A percentile compares a stretch with the other conserved stretches of the same genome.
These are phyloP conservation scores for Nowakowskiella sp. DNA, from an alignment of 192 early-diverging fungal genomes.

Conservation along the genomic window DNA sequence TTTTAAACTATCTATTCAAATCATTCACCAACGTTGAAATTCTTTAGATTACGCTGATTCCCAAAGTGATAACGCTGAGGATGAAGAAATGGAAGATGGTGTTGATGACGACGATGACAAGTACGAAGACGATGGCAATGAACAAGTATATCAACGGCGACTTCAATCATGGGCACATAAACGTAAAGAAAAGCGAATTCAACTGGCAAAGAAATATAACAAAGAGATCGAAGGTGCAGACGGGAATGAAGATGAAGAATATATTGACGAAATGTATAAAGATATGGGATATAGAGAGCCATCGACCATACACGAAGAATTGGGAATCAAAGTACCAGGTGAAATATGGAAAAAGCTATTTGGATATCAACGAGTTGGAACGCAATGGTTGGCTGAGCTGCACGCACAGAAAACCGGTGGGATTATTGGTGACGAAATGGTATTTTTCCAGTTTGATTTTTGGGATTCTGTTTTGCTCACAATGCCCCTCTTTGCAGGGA, in stretches of 20 bases:
- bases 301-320: conserved; percentile 23
- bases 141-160: conserved; percentile 43
- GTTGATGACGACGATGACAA: conserved; percentile 15
- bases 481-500: conserved; percentile 40
- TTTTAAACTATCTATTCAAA: too few relatives aligned
- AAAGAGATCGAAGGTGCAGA: too few relatives aligned
- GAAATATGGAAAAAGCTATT: conserved; percentile 74
- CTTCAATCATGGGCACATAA: conserved; percentile 43
- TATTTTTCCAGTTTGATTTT: conserved; percentile 11
- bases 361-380: conserved; percentile 82
- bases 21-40: too few relatives aligned
- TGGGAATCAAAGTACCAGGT: conserved; percentile 56
- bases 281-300: conserved; percentile 21
- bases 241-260: conserved; percentile 38
- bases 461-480: background rate
- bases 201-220: conserved; percentile 18
- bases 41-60: background rate
- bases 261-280: conserved; percentile 34
- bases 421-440: conserved; percentile 92
- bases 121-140: conserved; percentile 63
- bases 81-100: conserved; percentile 8
- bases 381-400: conserved; percentile 83
- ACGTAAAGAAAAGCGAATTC: conserved; percentile 26
- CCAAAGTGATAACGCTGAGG: conserved; percentile 9
- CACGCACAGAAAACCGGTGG: conserved; percentile 82